Evolutionary conservation across 2,329 filamentous ascomycete genomes (phyloP).

Genomic region (Penicillium oxalicum): DNA sequence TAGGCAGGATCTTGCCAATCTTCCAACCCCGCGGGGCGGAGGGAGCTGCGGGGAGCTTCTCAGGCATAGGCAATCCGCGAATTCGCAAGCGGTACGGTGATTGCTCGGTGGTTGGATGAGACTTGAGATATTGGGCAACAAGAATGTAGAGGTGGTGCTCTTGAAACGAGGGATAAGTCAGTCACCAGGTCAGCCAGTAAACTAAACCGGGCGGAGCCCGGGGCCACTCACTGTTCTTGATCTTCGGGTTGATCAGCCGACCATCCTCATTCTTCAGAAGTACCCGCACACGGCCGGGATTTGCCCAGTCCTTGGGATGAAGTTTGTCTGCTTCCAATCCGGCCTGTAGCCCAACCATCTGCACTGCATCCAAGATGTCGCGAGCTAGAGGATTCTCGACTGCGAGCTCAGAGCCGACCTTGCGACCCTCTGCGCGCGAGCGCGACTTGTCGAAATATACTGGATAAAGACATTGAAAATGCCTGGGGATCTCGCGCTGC

Average conservation of each 20-base stretch:
- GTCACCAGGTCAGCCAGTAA: not conserved
- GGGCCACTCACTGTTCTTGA: conserved; percentile 57
- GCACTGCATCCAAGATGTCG: conserved; percentile 83
- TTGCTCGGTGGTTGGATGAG: conserved; percentile 69
- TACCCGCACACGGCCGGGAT: conserved; percentile 84
- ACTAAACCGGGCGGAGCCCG: not conserved
- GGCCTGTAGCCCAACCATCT: conserved; percentile 53
- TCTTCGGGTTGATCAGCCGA: conserved; percentile 43
- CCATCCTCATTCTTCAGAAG: conserved; percentile 56
- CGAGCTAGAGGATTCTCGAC: conserved; percentile 80
- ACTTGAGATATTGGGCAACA: conserved; percentile 68
- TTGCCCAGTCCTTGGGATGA: conserved; percentile 96
- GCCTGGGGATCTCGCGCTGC: conserved; percentile 56
- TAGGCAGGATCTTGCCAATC: conserved; percentile 73
- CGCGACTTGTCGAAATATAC: conserved; percentile 79
- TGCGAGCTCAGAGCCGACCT: conserved; percentile 66
- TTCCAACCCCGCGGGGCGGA: conserved; percentile 87
- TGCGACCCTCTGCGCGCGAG: conserved; percentile 67
- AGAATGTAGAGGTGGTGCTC: conserved; percentile 83
- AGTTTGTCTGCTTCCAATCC: conserved; percentile 86
- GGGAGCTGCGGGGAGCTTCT: conserved; percentile 64
- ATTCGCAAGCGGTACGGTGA: conserved; percentile 67
- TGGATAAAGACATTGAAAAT: conserved; percentile 87
- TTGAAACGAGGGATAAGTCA: conserved; percentile 7
- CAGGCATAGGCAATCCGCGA: conserved; percentile 62